Evolutionary conservation across 169 alveolate species (phyloP), one percentile per base, ranked within the genome.

Genomic region (Plasmodium berghei): DNA sequence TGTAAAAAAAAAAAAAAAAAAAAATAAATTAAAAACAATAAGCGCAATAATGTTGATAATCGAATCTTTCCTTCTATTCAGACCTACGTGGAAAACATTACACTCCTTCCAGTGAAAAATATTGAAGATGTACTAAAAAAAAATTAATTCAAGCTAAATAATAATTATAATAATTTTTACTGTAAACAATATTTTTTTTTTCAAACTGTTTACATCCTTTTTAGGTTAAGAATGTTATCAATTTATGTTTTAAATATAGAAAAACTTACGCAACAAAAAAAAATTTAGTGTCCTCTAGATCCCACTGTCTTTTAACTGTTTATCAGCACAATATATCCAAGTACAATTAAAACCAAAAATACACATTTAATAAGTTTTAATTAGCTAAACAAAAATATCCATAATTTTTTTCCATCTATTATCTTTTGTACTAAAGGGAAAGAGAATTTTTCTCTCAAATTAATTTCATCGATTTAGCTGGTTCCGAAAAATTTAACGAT

Each of bases 401-500:
- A 55, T 10, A 26, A 22, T 22, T 72, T 52, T 55, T 22, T 71
- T 9, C 45, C 26, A 22, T 12, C 16, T 24, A 9, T 34, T 18
- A 28, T 46, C 20, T 28, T 24, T 28, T 28, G 16, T 28, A 26
- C 45, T 24, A 0, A 55, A 80, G 90, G 20, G 90, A 80, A 80
- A 80, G 67, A 34, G 72, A 80, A 66, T 40, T 80, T 9, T 22
- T 80, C 42, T 80, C 90, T 3, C 90, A 80, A 49, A 80, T 80
- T n/a, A 80, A 80, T 61, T 80, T 66, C 28, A 80, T 80, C 62
- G 90, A 80, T 54, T 80, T 80, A 52, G 90, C 90, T 46, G 90
- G 90, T 16, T 80, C 90, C 46, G 90, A 80, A 80, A 80, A 80
- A 80, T 80, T 80, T 67, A 80, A 66, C 52, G 90, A 80, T 63